Evolutionary conservation across 2,329 filamentous ascomycete species (phyloP).

Genomic region (Botryotinia convoluta): DNA sequence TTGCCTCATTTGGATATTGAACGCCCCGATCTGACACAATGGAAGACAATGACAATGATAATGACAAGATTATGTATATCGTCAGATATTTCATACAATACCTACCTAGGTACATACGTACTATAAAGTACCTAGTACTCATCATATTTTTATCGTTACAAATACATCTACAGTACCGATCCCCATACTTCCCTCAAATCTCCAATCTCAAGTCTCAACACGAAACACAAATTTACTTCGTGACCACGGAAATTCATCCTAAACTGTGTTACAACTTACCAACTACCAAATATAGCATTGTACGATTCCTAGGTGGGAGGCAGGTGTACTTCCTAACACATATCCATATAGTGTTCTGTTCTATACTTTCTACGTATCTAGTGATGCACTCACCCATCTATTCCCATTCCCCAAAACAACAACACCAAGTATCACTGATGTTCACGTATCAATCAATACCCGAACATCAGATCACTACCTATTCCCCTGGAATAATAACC

Average conservation of each 20-base stretch:
- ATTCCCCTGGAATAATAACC: background rate
- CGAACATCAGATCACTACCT: background rate
- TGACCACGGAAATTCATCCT: background rate
- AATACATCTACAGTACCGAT: background rate
- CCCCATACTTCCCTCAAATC: background rate
- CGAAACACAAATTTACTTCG: background rate
- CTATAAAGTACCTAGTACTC: background rate
- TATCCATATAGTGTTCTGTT: background rate
- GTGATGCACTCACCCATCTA: background rate
- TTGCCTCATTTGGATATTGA: slow-evolving; percentile 12
- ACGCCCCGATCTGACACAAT: background rate
- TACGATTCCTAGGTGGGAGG: background rate
- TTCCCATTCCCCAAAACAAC: background rate
- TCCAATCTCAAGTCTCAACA: background rate
- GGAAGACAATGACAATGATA: background rate
- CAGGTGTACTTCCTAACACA: background rate
- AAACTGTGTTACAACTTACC: background rate
- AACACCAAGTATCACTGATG: too few species aligned
- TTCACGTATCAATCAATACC: background rate
- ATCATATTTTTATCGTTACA: background rate
- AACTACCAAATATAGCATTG: background rate
- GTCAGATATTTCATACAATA: background rate
- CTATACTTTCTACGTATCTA: background rate
- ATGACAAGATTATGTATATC: background rate
- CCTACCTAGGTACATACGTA: too few species aligned